Evolutionary conservation across 768 basidiomycete genomes (phyloP).

Genomic region (Candolleomyces eurysporus): DNA sequence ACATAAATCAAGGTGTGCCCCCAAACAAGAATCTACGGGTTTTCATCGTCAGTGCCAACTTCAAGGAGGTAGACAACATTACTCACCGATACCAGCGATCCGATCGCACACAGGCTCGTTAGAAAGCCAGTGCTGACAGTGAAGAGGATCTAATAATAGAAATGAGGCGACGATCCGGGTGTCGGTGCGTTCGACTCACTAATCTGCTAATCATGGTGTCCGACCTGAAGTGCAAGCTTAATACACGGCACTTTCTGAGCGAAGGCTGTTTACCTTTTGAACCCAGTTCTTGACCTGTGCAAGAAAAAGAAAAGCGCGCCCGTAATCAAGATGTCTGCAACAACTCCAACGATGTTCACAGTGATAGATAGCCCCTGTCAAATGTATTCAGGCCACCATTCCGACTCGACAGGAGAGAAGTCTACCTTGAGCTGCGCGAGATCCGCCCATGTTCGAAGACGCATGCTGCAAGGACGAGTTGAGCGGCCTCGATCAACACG

Average conservation of each 20-base stretch:
- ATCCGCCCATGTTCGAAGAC: conserved; percentile 40
- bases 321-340: conserved; percentile 50
- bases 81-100: conserved; percentile 32
- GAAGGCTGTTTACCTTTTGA: conserved; percentile 39
- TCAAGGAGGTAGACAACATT: background rate
- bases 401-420: background rate
- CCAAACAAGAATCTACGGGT: conserved; percentile 41
- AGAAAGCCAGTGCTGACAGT: conserved; percentile 49
- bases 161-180: background rate
- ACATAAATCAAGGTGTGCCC: conserved; percentile 54
- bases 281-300: conserved; percentile 49
- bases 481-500: background rate
- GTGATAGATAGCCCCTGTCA: conserved; percentile 51
- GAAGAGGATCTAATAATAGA: conserved; percentile 44
- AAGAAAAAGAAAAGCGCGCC: conserved; percentile 48
- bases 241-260: background rate
- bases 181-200: conserved; percentile 21
- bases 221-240: conserved; percentile 28
- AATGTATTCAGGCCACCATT: background rate
- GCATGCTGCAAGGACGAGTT: background rate
- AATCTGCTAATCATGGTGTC: conserved; percentile 55
- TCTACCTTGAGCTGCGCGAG: conserved; percentile 44
- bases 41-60: background rate
- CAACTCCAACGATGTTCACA: conserved; percentile 52
- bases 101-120: conserved; percentile 30